A percentile compares a stretch with the other conserved stretches of the same genome.
phyloP scores from a whole-genome alignment of 2,329 filamentous ascomycete genomes.

The Clonostachys chloroleuca region DNA sequence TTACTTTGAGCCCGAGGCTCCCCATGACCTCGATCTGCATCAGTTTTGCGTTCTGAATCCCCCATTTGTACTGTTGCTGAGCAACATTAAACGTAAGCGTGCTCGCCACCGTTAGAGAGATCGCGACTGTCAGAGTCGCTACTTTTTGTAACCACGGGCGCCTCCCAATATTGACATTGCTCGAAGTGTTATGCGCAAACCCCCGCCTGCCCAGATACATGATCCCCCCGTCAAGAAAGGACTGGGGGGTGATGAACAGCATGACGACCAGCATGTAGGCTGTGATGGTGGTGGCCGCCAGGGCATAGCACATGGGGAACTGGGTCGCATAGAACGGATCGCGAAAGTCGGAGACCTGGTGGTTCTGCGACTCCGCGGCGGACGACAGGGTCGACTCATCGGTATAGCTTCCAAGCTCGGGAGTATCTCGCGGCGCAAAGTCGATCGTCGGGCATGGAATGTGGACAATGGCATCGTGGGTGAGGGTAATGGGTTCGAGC shows the following conservation, averaged over 20 bases:
- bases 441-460: conserved; percentile 19
- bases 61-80: conserved; percentile 72
- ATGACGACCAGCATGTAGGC: conserved; percentile 92
- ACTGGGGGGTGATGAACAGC: conserved; percentile 90
- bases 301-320: conserved; percentile 88
- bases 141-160: conserved; percentile 91
- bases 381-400: conserved; percentile 21
- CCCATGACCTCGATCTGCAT: conserved; percentile 78
- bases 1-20: conserved; percentile 81
- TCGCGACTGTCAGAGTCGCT: conserved; percentile 66
- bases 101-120: conserved; percentile 91
- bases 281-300: conserved; percentile 85
- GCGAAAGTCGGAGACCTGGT: conserved; percentile 58
- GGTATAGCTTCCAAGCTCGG: conserved; percentile 20
- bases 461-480: conserved; percentile 51
- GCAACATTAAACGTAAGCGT: conserved; percentile 86
- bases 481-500: conserved; percentile 51
- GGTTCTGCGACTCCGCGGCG: conserved; percentile 19
- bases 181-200: conserved; percentile 81
- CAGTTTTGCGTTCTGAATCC: conserved; percentile 72
- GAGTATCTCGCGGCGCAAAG: conserved; percentile 11
- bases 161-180: conserved; percentile 81
- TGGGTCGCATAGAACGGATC: conserved; percentile 94
- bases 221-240: conserved; percentile 81
- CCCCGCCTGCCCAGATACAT: conserved; percentile 77